Evolutionary conservation across 2,329 filamentous ascomycete species (phyloP), one percentile per base, ranked within the genome.

Genomic region (Myriosclerotinia curreyana): DNA sequence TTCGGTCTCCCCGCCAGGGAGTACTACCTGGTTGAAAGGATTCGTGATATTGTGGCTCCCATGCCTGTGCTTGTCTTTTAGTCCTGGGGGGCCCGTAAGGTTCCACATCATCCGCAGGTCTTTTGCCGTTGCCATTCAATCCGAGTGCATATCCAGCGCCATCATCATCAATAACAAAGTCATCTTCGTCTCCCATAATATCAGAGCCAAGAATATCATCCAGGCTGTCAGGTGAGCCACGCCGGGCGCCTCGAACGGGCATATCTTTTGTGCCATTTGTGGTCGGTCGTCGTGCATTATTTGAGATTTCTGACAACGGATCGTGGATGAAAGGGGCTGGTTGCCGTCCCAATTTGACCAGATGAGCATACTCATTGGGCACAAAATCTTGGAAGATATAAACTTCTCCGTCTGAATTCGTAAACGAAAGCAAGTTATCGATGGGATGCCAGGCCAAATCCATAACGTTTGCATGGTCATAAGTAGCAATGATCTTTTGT

Each of bases 81-180:
- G 76, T 83, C 82, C 53, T 77, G 69, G 36, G 76, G 28, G 60
- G 65, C 50, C 49, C 67, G 34, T 66, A 69, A 75, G 31, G 77
- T 65, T 79, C 77, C 15, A 76, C 68, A 6, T 77, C 76, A 59
- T 78, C 79, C 68, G 81, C 82, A 25, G 81, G 78, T 55, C 88
- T 82, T 73, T 91, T 91, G 6, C 87, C 85, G 70, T 91, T 91
- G 17, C 84, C 84, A 69, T 76, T 75, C 20, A 73, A 40, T n/a
- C 70, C 85, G 49, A 88, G 78, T 1, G 87, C 84, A 76, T 98
- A 98, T 50, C 94, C 95, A 42, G 92, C 94, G 14, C 93, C 93
- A 73, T 99, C 95, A 68, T 99, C 95, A 71, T 99, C 95, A 6
- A 92, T 87, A 1, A 99, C 91, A 74, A 98, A 99, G 68, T 92